A percentile compares a stretch with the other conserved stretches of the same genome.
These are phyloP conservation scores for Capsicum baccatum DNA, from an alignment of 257 asterid genomes.

Conservation along the genomic window DNA sequence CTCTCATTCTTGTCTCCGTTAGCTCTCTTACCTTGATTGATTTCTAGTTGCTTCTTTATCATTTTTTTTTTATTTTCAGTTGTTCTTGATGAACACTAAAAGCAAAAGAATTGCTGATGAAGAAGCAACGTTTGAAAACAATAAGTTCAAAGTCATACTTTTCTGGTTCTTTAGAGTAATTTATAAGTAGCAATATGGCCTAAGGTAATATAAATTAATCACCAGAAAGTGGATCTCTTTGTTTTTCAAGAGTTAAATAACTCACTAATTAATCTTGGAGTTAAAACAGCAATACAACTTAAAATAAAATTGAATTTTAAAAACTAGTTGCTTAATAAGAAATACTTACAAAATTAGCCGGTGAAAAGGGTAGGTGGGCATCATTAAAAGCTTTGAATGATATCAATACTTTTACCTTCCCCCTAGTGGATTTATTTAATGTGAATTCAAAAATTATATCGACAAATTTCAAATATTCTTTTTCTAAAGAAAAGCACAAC, in stretches of 20 bases:
- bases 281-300: not conserved
- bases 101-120: not conserved
- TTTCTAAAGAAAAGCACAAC: not conserved
- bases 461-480: not conserved
- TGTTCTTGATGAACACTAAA: not conserved
- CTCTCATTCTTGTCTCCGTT: too few relatives aligned
- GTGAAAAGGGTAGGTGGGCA: not conserved
- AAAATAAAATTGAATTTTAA: not conserved
- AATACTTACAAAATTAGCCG: constrained; percentile 10
- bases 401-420: not conserved
- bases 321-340: not conserved
- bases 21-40: too few relatives aligned
- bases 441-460: not conserved
- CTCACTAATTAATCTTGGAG: not conserved
- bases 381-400: not conserved
- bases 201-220: not conserved
- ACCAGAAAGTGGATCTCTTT: not conserved
- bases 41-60: too few relatives aligned
- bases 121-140: not conserved
- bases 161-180: not conserved
- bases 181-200: not conserved
- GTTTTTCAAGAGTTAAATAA: not conserved
- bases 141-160: not conserved
- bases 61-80: too few relatives aligned
- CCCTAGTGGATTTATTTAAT: too few relatives aligned